Percentiles rank a stretch among this genome's conserved stretches.
phyloP scores from a whole-genome alignment of 1,284 basidiomycete species.

The Puccinia coronata region DNA sequence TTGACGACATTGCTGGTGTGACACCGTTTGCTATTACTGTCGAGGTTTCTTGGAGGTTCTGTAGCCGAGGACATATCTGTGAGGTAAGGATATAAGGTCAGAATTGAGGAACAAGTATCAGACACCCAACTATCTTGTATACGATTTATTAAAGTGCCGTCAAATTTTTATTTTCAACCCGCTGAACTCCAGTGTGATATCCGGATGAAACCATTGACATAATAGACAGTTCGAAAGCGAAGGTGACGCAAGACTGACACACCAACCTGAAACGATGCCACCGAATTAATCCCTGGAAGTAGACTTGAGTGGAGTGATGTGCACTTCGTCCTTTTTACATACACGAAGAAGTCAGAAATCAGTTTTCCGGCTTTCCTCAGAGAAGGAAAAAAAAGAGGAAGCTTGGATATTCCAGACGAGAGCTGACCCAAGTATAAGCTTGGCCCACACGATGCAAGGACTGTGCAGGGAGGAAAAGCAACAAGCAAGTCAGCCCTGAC shows the following conservation, averaged over 20 bases:
- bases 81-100: not conserved
- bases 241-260: not conserved
- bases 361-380: no score
- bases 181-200: no score
- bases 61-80: not conserved
- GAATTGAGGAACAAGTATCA: not conserved
- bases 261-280: not conserved
- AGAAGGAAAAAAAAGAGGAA: not conserved
- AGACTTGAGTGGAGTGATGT: not conserved
- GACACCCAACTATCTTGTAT: no score
- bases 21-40: not conserved
- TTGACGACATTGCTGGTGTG: slow-evolving; percentile 10
- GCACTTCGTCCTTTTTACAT: not conserved
- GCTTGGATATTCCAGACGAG: not conserved
- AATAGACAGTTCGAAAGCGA: not conserved
- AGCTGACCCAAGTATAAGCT: not conserved
- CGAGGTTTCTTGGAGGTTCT: not conserved
- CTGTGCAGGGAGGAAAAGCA: not conserved
- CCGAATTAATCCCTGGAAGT: not conserved
- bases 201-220: no score
- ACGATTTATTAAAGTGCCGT: no score
- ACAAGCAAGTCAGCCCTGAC: not conserved
- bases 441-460: not conserved
- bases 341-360: no score
- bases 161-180: no score